Percentiles rank a stretch among this genome's conserved stretches.
Conservation (phyloP, 2,329 filamentous ascomycete species). For the Cladosporium cucumerinum region DNA sequence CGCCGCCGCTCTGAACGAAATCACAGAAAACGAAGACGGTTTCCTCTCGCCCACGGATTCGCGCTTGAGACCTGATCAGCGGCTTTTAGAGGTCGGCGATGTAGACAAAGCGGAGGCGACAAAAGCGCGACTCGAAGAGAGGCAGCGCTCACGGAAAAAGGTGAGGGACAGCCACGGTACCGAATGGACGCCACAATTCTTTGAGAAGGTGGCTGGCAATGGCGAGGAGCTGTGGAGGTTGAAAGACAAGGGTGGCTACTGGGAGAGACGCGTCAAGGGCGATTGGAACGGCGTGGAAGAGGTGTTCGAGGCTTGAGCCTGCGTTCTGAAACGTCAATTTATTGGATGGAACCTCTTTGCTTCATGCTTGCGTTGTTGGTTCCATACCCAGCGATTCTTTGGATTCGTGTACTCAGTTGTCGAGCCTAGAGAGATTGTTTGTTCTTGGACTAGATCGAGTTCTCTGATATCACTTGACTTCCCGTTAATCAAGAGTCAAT, state of each 20-base stretch:
- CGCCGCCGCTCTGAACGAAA: slow-evolving; percentile 80
- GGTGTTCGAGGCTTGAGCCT: slow-evolving; percentile 46
- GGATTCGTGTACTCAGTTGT: not conserved
- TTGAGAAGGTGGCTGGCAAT: slow-evolving; percentile 59
- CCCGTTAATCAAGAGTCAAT: not conserved
- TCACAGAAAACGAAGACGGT: slow-evolving; percentile 73
- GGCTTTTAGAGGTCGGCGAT: slow-evolving; percentile 75
- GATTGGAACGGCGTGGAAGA: slow-evolving; percentile 60
- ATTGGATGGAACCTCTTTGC: not conserved
- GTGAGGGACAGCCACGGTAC: slow-evolving; percentile 73
- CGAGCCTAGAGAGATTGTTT: not conserved
- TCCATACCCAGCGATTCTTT: slow-evolving; percentile 11
- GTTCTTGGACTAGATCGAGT: not conserved
- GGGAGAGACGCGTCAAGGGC: slow-evolving; percentile 74
- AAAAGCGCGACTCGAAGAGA: slow-evolving; percentile 82
- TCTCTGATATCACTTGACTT: not conserved
- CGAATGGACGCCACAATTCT: slow-evolving; percentile 76
- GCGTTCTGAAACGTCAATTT: not conserved
- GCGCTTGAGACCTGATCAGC: slow-evolving; percentile 81
- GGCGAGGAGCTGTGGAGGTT: slow-evolving; percentile 56
- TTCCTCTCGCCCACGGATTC: slow-evolving; percentile 78
- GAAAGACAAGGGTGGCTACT: slow-evolving; percentile 82
- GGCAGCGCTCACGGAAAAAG: slow-evolving; percentile 70
- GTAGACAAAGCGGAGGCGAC: slow-evolving; percentile 78
- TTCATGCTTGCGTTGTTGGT: slow-evolving; percentile 12